Percentiles rank a stretch among this genome's conserved stretches.
phyloP scores from a whole-genome alignment of 1,284 basidiomycete genomes.

The Irpex sp. region DNA sequence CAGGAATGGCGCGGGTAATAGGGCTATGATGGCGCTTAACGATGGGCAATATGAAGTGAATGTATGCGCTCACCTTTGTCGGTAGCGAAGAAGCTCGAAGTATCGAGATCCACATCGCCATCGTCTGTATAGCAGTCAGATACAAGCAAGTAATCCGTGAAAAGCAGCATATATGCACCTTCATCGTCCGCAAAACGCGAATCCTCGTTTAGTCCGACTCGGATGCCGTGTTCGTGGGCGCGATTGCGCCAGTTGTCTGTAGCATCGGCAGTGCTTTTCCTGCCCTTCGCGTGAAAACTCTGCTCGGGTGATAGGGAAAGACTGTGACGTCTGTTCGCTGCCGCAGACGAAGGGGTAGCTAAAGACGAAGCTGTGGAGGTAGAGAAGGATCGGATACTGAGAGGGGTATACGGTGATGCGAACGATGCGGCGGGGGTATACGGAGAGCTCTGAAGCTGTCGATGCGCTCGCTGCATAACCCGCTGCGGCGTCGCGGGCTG shows the following conservation, averaged over 20 bases:
- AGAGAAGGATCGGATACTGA: slow-evolving; percentile 58
- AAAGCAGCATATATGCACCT: slow-evolving; percentile 26
- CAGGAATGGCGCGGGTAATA: slow-evolving; percentile 60
- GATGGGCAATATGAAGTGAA: not conserved
- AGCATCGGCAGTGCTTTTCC: slow-evolving; percentile 45
- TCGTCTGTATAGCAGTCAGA: slow-evolving; percentile 19
- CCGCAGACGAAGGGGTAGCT: slow-evolving; percentile 46
- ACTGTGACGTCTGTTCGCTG: slow-evolving; percentile 33
- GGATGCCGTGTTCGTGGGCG: slow-evolving; percentile 69
- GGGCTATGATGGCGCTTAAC: slow-evolving; percentile 33
- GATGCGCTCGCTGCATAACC: slow-evolving; percentile 32
- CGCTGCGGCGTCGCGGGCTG: slow-evolving; percentile 46
- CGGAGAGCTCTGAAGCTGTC: slow-evolving; percentile 36
- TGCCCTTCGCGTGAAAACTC: slow-evolving; percentile 23
- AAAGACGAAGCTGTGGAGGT: slow-evolving; percentile 51
- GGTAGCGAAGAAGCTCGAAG: slow-evolving; percentile 23
- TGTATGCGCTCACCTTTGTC: slow-evolving; percentile 27
- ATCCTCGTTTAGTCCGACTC: slow-evolving; percentile 49
- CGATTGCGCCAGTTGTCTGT: slow-evolving; percentile 70
- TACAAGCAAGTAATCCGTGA: not conserved
- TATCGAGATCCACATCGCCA: slow-evolving; percentile 21
- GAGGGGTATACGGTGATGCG: slow-evolving; percentile 61
- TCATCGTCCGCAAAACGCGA: slow-evolving; percentile 54
- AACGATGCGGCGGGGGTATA: slow-evolving; percentile 37
- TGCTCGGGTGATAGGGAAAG: slow-evolving; percentile 30